These are phyloP conservation scores for Bruguiera parviflora DNA, from an alignment of 345 rosid species.

Conservation along the genomic window DNA sequence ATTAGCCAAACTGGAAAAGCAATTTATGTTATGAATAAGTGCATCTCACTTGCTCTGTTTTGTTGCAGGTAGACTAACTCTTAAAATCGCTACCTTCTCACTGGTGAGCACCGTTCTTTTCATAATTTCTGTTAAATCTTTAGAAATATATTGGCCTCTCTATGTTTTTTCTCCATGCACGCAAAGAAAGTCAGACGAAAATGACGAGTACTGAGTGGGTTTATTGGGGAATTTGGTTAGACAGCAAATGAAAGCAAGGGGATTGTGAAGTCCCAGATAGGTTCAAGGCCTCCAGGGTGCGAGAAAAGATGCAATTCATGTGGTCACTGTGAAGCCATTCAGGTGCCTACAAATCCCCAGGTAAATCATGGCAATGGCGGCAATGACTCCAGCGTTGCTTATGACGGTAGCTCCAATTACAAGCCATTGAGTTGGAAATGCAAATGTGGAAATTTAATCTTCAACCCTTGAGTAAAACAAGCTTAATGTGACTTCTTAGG, in stretches of 20 bases:
- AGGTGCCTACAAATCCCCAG: slow-evolving; percentile 82
- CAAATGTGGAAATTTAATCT: slow-evolving; percentile 87
- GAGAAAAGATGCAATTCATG: slow-evolving; percentile 77
- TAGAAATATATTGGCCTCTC: too few species aligned
- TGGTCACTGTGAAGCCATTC: slow-evolving; percentile 79
- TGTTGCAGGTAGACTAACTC: slow-evolving; percentile 57
- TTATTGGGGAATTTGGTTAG: slow-evolving; percentile 17
- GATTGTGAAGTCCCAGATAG: slow-evolving; percentile 58
- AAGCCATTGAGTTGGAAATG: slow-evolving; percentile 97
- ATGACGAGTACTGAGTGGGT: not conserved
- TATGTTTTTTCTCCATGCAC: too few species aligned
- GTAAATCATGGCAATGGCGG: slow-evolving; percentile 22
- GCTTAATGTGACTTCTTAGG: not conserved
- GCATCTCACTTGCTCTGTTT: not conserved
- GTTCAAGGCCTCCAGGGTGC: slow-evolving; percentile 88
- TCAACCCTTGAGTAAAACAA: slow-evolving; percentile 51
- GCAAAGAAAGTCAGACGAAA: too few species aligned
- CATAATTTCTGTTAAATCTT: too few species aligned
- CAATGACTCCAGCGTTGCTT: slow-evolving; percentile 32
- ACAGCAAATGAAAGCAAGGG: slow-evolving; percentile 32
- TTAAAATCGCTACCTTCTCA: slow-evolving; percentile 28
- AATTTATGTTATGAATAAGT: not conserved
- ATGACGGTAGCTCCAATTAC: slow-evolving; percentile 62
- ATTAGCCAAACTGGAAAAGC: not conserved
- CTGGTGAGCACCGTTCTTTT: slow-evolving; percentile 29